phyloP scores from a whole-genome alignment of 208 protist species.

The Crithidia acanthocephali region DNA sequence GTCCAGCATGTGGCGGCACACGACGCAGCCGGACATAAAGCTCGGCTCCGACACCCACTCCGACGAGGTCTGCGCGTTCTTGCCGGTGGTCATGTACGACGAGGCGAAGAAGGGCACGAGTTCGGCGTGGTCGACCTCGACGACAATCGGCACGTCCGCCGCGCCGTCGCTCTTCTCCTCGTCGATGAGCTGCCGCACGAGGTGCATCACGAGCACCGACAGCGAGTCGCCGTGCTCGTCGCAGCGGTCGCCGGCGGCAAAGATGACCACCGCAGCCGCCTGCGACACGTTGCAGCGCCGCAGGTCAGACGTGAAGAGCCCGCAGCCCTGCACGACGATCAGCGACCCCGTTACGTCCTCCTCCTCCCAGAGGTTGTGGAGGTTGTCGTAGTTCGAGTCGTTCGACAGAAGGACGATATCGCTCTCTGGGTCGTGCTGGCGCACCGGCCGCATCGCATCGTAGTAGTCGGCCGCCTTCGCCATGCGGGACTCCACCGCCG shows the following conservation, averaged over 20 bases:
- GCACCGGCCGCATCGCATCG: slow-evolving; percentile 41
- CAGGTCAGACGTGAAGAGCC: slow-evolving; percentile 42
- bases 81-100: slow-evolving; percentile 16
- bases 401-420: slow-evolving; percentile 42
- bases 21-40: slow-evolving; percentile 44
- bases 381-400: slow-evolving; percentile 39
- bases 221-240: slow-evolving; percentile 46
- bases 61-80: slow-evolving; percentile 19
- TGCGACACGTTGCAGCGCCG: slow-evolving; percentile 37
- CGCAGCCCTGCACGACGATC: slow-evolving; percentile 42
- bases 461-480: slow-evolving; percentile 50
- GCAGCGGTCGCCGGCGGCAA: slow-evolving; percentile 42
- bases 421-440: slow-evolving; percentile 39
- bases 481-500: slow-evolving; percentile 27
- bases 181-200: slow-evolving; percentile 30
- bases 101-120: slow-evolving; percentile 30
- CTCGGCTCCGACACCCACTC: slow-evolving; percentile 47
- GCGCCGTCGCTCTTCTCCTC: slow-evolving; percentile 21
- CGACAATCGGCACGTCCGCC: slow-evolving; percentile 39
- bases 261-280: slow-evolving; percentile 43
- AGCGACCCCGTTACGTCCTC: slow-evolving; percentile 32
- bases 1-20: slow-evolving; percentile 53
- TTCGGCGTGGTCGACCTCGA: slow-evolving; percentile 38
- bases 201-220: slow-evolving; percentile 36
- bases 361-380: slow-evolving; percentile 46